Percentiles rank a stretch among this genome's conserved stretches.
These are phyloP conservation scores for Botryosphaeria dothidea DNA, from an alignment of 2,329 filamentous ascomycete genomes.

Conservation along the genomic window DNA sequence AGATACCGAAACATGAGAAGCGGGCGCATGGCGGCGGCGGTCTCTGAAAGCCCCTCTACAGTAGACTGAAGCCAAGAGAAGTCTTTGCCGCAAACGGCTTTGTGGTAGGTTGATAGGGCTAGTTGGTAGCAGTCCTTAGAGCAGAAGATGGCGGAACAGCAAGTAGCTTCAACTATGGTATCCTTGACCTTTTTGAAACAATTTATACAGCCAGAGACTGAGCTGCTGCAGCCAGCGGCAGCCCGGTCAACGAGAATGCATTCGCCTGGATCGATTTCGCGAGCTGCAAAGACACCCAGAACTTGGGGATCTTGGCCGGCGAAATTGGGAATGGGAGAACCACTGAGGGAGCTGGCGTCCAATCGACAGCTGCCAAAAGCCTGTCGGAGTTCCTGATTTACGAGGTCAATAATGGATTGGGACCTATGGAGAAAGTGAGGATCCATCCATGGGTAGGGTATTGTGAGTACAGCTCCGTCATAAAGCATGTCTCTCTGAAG, in stretches of 20 bases:
- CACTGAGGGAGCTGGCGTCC: not conserved
- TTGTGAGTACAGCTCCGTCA: constrained; percentile 23
- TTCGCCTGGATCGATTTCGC: constrained; percentile 20
- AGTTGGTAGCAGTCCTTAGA: constrained; percentile 27
- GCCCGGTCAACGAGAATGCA: constrained; percentile 23
- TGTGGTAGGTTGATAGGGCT: constrained; percentile 30
- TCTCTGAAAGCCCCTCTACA: constrained; percentile 22
- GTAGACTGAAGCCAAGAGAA: constrained; percentile 28
- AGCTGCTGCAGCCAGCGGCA: constrained; percentile 25
- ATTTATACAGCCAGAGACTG: constrained; percentile 23
- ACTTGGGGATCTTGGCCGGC: not conserved
- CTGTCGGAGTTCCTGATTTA: constrained; percentile 14
- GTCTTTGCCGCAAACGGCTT: constrained; percentile 30
- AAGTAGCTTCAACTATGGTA: constrained; percentile 24
- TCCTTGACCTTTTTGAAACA: constrained; percentile 27
- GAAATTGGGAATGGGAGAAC: not conserved
- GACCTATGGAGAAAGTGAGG: constrained; percentile 18
- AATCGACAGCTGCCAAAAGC: not conserved
- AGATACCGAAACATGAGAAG: constrained; percentile 32
- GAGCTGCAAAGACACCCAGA: constrained; percentile 1
- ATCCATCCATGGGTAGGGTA: constrained; percentile 24
- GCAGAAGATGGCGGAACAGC: constrained; percentile 28
- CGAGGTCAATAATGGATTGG: constrained; percentile 2
- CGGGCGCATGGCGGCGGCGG: constrained; percentile 27
- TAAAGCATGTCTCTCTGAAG: constrained; percentile 22